A percentile compares a stretch with the other conserved stretches of the same genome.
phyloP scores from a whole-genome alignment of 352 stramenopile genomes.

The Phytophthora cactorum region DNA sequence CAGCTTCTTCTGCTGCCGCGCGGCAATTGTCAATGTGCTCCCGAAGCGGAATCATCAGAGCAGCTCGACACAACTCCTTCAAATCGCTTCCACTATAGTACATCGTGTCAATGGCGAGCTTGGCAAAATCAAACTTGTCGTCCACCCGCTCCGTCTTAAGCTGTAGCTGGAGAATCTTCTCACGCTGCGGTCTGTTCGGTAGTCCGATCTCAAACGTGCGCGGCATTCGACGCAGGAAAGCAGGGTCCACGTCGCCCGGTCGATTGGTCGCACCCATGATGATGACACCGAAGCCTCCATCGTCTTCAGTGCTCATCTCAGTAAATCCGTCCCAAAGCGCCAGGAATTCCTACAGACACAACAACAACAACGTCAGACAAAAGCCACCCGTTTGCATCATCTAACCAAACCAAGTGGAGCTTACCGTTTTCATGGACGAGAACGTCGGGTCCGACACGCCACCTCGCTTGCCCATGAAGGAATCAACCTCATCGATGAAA shows the following conservation, averaged over 20 bases:
- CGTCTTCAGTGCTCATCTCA: constrained; percentile 72
- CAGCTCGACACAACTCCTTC: constrained; percentile 88
- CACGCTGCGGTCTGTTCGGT: constrained; percentile 84
- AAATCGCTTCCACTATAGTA: constrained; percentile 97
- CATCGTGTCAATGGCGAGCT: constrained; percentile 86
- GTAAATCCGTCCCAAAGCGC: constrained; percentile 97
- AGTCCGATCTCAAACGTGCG: constrained; percentile 95
- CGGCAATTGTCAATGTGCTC: constrained; percentile 80
- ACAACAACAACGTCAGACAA: constrained; percentile 19
- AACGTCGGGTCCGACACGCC: constrained; percentile 82
- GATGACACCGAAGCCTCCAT: constrained; percentile 90
- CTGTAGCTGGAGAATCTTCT: constrained; percentile 95
- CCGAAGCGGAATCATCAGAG: constrained; percentile 87
- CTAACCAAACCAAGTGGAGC: background rate
- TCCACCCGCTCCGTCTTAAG: constrained; percentile 89
- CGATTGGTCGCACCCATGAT: constrained; percentile 97
- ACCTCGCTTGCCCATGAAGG: constrained; percentile 90
- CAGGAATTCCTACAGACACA: constrained; percentile 91
- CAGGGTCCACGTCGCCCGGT: constrained; percentile 90
- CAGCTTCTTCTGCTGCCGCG: constrained; percentile 42
- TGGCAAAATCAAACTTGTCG: constrained; percentile 75
- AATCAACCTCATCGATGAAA: constrained; percentile 98
- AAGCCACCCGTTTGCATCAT: background rate
- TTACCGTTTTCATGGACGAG: constrained; percentile 88
- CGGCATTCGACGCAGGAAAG: constrained; percentile 96